Evolutionary conservation across 2,329 filamentous ascomycete genomes (phyloP), one percentile per base, ranked within the genome.

Genomic region (Macroventuria anomochaeta): DNA sequence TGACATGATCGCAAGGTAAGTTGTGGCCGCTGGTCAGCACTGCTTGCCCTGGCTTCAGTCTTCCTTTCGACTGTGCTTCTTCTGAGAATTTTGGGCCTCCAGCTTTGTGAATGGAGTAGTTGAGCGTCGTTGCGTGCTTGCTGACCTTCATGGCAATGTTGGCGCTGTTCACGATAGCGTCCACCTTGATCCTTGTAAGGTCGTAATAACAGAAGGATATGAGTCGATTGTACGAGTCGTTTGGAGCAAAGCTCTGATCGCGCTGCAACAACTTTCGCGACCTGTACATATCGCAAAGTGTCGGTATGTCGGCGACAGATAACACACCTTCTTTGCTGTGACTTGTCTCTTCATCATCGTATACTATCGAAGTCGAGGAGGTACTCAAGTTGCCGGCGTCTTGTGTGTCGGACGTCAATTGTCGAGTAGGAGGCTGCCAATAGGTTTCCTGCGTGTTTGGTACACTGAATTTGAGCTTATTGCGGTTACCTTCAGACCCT

Each of bases 141-240:
- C 52, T 46, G 29, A 54, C 11, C 6, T 50, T 60, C 43, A 71
- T 38, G 2, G 52, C 36, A 7, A 23, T 36, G 12, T 66, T 67
- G 1, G 69, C 64, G 34, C 65, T 69, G 34, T 70, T 74, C 10
- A 75, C 67, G 17, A 75, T 73, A 10, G 70, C 70, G 34, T 73
- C 72, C 0, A 73, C 70, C 20, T 64, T 61, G 3, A 75, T 26
- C n/a, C 58, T 61, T 0, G 70, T 73, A 6, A 75, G 43, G 25
- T 74, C 68, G 39, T 70, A 58, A 34, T 59, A 60, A 31, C 65
- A 65, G 31, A 73, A 66, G 1, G 67, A 70, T 13, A 74, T 61
- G 5, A 67, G 56, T 15, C 57, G 57, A 10, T 74, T 74, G 56
- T 72, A 68, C 1, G 49, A 20, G 50, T 69, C 65, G 18, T 69